A percentile compares a stretch with the other conserved stretches of the same genome.
phyloP scores from a whole-genome alignment of 345 rosid genomes.

The Citrus australasica region DNA sequence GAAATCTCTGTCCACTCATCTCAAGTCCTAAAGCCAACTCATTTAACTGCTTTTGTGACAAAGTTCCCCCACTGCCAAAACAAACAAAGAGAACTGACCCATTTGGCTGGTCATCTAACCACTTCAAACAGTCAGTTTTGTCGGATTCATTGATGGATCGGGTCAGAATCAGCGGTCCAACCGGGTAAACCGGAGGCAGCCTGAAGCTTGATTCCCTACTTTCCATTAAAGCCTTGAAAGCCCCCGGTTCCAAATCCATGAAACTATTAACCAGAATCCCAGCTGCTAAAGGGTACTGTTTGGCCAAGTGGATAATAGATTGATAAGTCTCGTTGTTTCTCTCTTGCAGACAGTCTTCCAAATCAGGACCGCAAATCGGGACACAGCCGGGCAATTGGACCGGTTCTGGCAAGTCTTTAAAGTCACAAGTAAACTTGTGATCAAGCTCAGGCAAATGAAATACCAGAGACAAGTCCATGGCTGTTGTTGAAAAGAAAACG shows the following conservation, averaged over 20 bases:
- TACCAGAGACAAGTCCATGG: conserved; percentile 13
- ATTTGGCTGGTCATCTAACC: conserved; percentile 35
- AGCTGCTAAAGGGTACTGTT: conserved; percentile 11
- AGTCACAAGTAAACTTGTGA: conserved; percentile 19
- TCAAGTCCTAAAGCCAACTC: conserved; percentile 38
- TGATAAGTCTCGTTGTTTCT: conserved; percentile 20
- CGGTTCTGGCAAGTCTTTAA: conserved; percentile 26
- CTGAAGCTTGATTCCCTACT: not conserved
- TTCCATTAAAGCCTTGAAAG: conserved; percentile 24
- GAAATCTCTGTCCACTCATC: conserved; percentile 32
- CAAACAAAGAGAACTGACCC: conserved; percentile 28
- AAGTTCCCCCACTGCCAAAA: conserved; percentile 43
- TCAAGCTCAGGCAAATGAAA: conserved; percentile 25
- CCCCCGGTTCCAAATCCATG: conserved; percentile 24
- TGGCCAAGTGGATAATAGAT: conserved; percentile 6
- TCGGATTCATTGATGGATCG: not conserved
- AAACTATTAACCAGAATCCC: conserved; percentile 34
- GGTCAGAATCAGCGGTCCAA: conserved; percentile 24
- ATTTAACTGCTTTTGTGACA: conserved; percentile 16
- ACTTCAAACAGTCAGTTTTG: conserved; percentile 22
- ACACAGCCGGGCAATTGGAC: conserved; percentile 28
- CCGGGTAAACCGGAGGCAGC: conserved; percentile 24
- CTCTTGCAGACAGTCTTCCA: conserved; percentile 23
- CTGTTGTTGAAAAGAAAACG: conserved; percentile 18
- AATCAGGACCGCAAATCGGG: conserved; percentile 21